Percentiles rank a stretch among this genome's conserved stretches.
Evolutionary conservation across 1,284 basidiomycete genomes (phyloP).

Genomic region (Puccinia hordei): DNA sequence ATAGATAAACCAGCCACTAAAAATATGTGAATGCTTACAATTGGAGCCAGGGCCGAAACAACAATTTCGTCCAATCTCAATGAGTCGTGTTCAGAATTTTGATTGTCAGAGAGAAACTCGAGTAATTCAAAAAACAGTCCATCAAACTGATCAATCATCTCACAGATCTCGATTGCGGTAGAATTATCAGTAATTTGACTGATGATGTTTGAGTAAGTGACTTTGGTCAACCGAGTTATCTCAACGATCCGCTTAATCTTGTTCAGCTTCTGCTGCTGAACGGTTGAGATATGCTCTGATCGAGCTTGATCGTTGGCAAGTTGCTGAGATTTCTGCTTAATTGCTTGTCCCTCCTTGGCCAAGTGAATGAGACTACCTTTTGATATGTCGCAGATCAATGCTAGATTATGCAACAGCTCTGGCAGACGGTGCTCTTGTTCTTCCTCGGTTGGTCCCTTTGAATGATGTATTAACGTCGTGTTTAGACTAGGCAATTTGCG

Average conservation of each 20-base stretch:
- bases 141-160: constrained; percentile 72
- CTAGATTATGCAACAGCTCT: constrained; percentile 91
- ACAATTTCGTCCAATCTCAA: constrained; percentile 78
- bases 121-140: constrained; percentile 72
- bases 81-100: constrained; percentile 53
- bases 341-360: constrained; percentile 80
- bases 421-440: constrained; percentile 65
- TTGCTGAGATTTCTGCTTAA: constrained; percentile 77
- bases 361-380: constrained; percentile 81
- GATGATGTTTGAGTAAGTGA: constrained; percentile 30
- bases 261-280: constrained; percentile 54
- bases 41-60: constrained; percentile 81
- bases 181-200: constrained; percentile 38
- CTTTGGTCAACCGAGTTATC: constrained; percentile 29
- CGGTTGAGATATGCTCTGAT: constrained; percentile 68
- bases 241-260: constrained; percentile 52
- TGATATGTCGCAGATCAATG: constrained; percentile 78
- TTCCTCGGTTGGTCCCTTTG: constrained; percentile 38
- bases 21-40: constrained; percentile 62
- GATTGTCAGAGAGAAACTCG: constrained; percentile 75
- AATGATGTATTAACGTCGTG: constrained; percentile 71
- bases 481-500: constrained; percentile 77
- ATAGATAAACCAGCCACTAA: constrained; percentile 53
- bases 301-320: constrained; percentile 72
- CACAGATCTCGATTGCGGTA: constrained; percentile 62